Conservation (phyloP, 2,329 filamentous ascomycete genomes). For the Cercospora citrullina region DNA sequence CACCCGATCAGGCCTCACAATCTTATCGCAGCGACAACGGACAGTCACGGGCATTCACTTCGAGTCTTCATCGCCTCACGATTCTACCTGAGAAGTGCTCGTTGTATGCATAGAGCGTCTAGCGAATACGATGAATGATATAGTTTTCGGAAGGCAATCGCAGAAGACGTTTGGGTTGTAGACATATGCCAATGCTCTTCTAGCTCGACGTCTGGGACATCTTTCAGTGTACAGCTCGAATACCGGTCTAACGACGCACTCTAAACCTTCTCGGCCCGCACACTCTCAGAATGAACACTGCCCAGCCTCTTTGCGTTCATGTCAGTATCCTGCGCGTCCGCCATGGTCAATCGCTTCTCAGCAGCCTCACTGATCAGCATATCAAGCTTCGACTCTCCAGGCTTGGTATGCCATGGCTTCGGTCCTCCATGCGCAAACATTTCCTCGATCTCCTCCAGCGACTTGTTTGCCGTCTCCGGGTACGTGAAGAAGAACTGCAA, state of each 20-base stretch:
- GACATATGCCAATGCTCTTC: background rate
- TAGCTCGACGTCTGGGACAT: background rate
- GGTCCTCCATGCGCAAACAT: constrained; percentile 41
- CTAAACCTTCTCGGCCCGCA: constrained; percentile 1
- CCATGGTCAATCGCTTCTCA: constrained; percentile 26
- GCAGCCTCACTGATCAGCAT: constrained; percentile 25
- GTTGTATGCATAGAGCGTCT: background rate
- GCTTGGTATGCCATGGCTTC: constrained; percentile 42
- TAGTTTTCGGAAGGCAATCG: too few species aligned
- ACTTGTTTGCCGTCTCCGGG: constrained; percentile 43
- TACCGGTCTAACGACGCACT: background rate
- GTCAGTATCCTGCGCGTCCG: constrained; percentile 13
- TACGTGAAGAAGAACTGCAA: constrained; percentile 51
- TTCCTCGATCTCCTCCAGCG: constrained; percentile 44
- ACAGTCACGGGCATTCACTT: background rate
- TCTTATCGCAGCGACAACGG: background rate
- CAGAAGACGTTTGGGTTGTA: too few species aligned
- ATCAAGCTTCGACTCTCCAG: constrained; percentile 39
- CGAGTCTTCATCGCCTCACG: background rate
- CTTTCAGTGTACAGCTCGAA: background rate
- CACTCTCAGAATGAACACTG: background rate
- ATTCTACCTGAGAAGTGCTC: background rate
- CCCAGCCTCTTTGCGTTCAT: background rate
- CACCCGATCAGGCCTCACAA: background rate
- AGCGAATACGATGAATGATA: background rate